Conservation (phyloP, 2,329 filamentous ascomycete species). For the Fusarium sp. region DNA sequence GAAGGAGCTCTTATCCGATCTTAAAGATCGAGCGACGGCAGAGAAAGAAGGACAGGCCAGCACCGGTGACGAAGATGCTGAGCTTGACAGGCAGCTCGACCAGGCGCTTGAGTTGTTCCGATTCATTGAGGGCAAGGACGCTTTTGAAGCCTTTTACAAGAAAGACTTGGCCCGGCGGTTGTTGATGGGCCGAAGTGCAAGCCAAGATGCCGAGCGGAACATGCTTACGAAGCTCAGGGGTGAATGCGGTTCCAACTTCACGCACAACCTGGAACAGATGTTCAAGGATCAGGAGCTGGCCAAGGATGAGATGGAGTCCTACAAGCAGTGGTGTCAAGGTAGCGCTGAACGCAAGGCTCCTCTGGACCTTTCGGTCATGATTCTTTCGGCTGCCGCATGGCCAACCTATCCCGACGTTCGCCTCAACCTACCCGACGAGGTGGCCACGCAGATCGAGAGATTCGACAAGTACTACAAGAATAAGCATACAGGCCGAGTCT, state of each 20-base stretch:
- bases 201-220: slow-evolving; percentile 93
- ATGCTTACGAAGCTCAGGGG: slow-evolving; percentile 94
- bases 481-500: slow-evolving; percentile 89
- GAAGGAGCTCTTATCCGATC: slow-evolving; percentile 74
- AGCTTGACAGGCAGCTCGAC: slow-evolving; percentile 92
- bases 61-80: slow-evolving; percentile 88
- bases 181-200: slow-evolving; percentile 92
- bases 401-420: slow-evolving; percentile 85
- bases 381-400: slow-evolving; percentile 94
- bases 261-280: slow-evolving; percentile 98
- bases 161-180: slow-evolving; percentile 92
- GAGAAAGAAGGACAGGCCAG: slow-evolving; percentile 75
- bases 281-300: slow-evolving; percentile 98
- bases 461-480: slow-evolving; percentile 90
- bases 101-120: slow-evolving; percentile 95
- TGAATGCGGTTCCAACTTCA: slow-evolving; percentile 95
- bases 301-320: slow-evolving; percentile 92
- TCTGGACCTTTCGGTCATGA: slow-evolving; percentile 82
- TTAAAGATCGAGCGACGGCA: slow-evolving; percentile 69
- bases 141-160: slow-evolving; percentile 99
- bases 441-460: slow-evolving; percentile 81
- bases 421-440: slow-evolving; percentile 81
- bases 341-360: slow-evolving; percentile 63
- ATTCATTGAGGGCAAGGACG: slow-evolving; percentile 96
- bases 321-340: slow-evolving; percentile 77